A percentile compares a stretch with the other conserved stretches of the same genome.
Evolutionary conservation across 2,329 filamentous ascomycete species (phyloP).

Genomic region (Zymoseptoria passerinii): DNA sequence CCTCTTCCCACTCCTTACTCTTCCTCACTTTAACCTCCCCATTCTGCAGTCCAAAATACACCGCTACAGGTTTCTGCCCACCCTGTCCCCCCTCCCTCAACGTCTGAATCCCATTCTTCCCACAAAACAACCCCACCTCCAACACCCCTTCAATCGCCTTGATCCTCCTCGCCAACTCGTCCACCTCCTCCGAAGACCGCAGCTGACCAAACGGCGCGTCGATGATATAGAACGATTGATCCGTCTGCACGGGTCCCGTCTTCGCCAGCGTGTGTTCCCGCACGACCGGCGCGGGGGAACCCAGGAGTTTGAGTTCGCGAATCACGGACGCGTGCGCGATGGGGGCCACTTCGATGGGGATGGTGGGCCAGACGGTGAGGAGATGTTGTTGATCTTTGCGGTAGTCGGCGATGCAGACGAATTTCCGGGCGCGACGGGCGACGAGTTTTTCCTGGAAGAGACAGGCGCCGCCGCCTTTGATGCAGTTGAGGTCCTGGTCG

Average conservation of each 20-base stretch:
- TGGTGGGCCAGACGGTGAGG: conserved; percentile 65
- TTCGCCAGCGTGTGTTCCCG: conserved; percentile 67
- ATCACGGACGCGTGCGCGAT: conserved; percentile 73
- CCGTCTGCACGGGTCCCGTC: conserved; percentile 74
- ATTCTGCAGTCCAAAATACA: conserved; percentile 85
- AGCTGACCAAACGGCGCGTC: conserved; percentile 79
- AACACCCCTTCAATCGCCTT: conserved; percentile 79
- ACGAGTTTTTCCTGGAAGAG: conserved; percentile 97
- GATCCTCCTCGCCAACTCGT: conserved; percentile 58
- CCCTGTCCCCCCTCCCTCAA: conserved; percentile 51
- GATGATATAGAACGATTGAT: conserved; percentile 82
- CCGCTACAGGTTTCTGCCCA: conserved; percentile 84
- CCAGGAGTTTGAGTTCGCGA: conserved; percentile 61
- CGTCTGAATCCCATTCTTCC: conserved; percentile 65
- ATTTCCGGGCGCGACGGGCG: conserved; percentile 47
- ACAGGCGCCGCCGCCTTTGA: conserved; percentile 97
- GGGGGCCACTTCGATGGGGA: conserved; percentile 91
- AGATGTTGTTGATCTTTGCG: conserved; percentile 77
- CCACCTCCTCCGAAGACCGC: conserved; percentile 52
- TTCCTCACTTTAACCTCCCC: conserved; percentile 35
- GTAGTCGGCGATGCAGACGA: conserved; percentile 54
- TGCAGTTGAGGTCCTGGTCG: conserved; percentile 87
- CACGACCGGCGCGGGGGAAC: conserved; percentile 61
- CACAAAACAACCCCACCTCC: conserved; percentile 85
- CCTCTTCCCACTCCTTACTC: background rate